A percentile compares a stretch with the other conserved stretches of the same genome.
phyloP scores from a whole-genome alignment of 768 basidiomycete genomes.

The Russula sp. region DNA sequence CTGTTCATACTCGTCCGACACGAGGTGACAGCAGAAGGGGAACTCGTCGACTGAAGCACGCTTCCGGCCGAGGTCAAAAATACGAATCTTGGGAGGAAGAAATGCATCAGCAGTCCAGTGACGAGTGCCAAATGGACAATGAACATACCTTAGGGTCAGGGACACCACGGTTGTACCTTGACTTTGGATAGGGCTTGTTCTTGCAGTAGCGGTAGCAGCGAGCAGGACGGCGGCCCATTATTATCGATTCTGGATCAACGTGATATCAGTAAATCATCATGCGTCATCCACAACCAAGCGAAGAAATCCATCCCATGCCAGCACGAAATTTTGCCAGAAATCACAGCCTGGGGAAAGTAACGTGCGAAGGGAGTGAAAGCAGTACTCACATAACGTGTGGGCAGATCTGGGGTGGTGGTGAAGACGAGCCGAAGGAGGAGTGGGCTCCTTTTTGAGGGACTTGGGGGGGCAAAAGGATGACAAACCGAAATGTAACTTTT shows the following conservation, averaged over 20 bases:
- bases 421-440: neutral
- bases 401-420: neutral
- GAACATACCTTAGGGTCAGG: conserved; percentile 83
- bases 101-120: neutral
- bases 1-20: conserved; percentile 98
- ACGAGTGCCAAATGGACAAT: neutral
- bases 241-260: conserved; percentile 29
- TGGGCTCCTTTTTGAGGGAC: conserved; percentile 8
- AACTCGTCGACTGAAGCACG: conserved; percentile 96
- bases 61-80: conserved; percentile 94
- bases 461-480: conserved; percentile 1
- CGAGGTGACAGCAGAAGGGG: conserved; percentile 94
- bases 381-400: conserved; percentile 10
- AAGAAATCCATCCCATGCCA: conserved; percentile 11
- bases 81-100: conserved; percentile 66
- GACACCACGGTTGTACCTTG: conserved; percentile 96
- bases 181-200: conserved; percentile 98
- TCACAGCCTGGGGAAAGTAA: neutral
- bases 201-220: conserved; percentile 99
- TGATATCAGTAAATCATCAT: neutral
- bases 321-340: neutral
- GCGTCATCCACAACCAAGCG: conserved; percentile 1
- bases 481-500: neutral
- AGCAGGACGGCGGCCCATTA: conserved; percentile 98
- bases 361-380: neutral